Evolutionary conservation across 2,329 filamentous ascomycete species (phyloP), one percentile per base, ranked within the genome.

Genomic region (Meredithiella fracta): DNA sequence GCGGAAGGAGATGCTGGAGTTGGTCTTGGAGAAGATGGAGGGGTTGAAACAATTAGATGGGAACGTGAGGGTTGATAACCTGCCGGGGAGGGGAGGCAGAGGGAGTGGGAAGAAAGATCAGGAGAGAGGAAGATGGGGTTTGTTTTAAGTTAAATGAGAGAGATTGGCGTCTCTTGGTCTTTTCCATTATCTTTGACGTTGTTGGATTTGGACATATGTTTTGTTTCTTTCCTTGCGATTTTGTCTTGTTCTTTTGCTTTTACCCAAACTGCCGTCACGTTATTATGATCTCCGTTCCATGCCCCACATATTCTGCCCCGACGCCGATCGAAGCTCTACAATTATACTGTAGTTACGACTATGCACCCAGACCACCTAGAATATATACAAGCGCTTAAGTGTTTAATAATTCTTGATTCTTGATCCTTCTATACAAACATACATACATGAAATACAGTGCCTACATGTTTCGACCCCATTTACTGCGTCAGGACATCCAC

Each of bases 11-110:
- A 74, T 96, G 58, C 76, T 98, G 3, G 91, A 98, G 71, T 73
- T 96, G 56, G 92, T 95, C 3, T 74, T 98, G 29, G 85, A 88
- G 66, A 97, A 98, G 75, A 97, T 98, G 79, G 90, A 97, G 67
- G 85, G 86, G 58, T 70, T 98, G 63, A 77, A 86, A 58, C 84
- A 90, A 64, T 73, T 98, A 7, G 90, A 97, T 64, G 83, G 83
- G 8, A 73, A 56, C 26, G 29, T 34, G 29, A 58, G 60, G 22
- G 49, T 44, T n/a, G 57, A 38, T 1, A 34, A 22, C 26, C 6
- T 40, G 29, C 25, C 31, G n/a, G 22, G 31, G 44, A 23, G 31
- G 26, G 57, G 51, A 23, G 54, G 51, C 20, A 54, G 56, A 22
- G 59, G 55, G 50, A 57, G 54, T 7, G 50, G 55, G 23, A 52